Base-by-base conservation (phyloP, 441 rosid genomes). In the Croton laevigatus region DNA sequence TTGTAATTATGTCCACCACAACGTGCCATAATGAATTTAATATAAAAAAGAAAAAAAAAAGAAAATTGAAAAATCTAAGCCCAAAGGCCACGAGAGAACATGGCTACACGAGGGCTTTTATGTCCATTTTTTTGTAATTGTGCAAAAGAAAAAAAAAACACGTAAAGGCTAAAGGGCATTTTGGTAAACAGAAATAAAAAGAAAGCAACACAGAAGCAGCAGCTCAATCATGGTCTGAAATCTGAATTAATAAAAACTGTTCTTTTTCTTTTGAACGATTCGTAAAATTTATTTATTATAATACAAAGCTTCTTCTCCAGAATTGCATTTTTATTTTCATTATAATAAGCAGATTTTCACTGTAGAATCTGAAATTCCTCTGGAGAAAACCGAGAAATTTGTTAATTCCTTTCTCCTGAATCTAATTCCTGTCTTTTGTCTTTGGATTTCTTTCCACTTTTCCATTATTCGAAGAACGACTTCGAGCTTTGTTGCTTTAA, bases 221-320 rank as follows among this genome's bases (percentile, higher is more conserved):
- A 20, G 58, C 44, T 61, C 68, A 58, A 75, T 75, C 75, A 73
- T 66, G 74, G 78, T 68, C 75, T 66, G 68, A 66, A 68, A 60
- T 73, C 80, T 51, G 73, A 72, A 68, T 34, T 70, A n/a, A 27
- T 27, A 27, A 27, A 1, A 70, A 64, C 40, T n/a, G 36, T 60
- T 42, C 53, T 52, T 20, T 36, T 67, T 13, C 45, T 36, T 52
- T 9, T 37, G 45, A 69, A 45, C 52, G 20, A 4, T 27, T 20
- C 9, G 5, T n/a, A 44, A 34, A n/a, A 8, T n/a, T 27, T 27
- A 27, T 27, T 27, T 27, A 27, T 27, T 27, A 27, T 27, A 27
- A 27, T 27, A 27, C 32, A 27, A 27, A 27, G 32, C 49, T 1
- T 40, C 44, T 40, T 6, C 44, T 40, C 44, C 44, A 40, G 8